Evolutionary conservation across 2,329 filamentous ascomycete species (phyloP).

Genomic region (Trichophyton equinum): DNA sequence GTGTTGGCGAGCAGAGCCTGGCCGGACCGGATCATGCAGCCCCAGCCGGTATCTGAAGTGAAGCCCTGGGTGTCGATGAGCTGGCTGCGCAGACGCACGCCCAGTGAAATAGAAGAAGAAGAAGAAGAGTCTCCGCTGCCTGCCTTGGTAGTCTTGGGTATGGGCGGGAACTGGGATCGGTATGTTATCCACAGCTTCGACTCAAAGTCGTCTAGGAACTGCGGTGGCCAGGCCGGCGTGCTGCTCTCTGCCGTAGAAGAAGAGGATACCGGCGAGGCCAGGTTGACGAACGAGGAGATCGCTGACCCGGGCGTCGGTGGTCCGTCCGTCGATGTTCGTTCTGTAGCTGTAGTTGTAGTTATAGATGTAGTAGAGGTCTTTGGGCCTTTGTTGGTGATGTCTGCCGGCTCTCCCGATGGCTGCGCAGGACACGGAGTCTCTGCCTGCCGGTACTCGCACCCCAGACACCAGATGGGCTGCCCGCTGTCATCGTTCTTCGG

Average conservation of each 20-base stretch:
- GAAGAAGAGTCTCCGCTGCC: slow-evolving; percentile 48
- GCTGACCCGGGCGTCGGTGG: not conserved
- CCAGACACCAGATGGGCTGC: slow-evolving; percentile 74
- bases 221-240: slow-evolving; percentile 60
- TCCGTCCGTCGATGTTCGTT: not conserved
- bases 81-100: slow-evolving; percentile 71
- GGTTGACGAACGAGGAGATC: not conserved
- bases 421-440: not conserved
- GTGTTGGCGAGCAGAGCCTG: slow-evolving; percentile 88
- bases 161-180: slow-evolving; percentile 70
- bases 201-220: slow-evolving; percentile 86
- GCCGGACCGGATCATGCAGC: slow-evolving; percentile 95
- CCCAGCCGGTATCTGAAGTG: slow-evolving; percentile 90
- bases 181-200: slow-evolving; percentile 95
- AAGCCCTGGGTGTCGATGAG: slow-evolving; percentile 70
- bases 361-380: not conserved
- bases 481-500: slow-evolving; percentile 63
- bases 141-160: slow-evolving; percentile 53
- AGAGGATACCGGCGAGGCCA: not conserved
- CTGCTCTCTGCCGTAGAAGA: not conserved
- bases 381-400: not conserved
- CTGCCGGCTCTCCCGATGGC: not conserved
- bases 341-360: not conserved
- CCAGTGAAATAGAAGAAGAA: slow-evolving; percentile 54
- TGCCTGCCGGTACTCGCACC: slow-evolving; percentile 40